Conservation (phyloP, 106 monocot species). For the Xerophyta viscosa region DNA sequence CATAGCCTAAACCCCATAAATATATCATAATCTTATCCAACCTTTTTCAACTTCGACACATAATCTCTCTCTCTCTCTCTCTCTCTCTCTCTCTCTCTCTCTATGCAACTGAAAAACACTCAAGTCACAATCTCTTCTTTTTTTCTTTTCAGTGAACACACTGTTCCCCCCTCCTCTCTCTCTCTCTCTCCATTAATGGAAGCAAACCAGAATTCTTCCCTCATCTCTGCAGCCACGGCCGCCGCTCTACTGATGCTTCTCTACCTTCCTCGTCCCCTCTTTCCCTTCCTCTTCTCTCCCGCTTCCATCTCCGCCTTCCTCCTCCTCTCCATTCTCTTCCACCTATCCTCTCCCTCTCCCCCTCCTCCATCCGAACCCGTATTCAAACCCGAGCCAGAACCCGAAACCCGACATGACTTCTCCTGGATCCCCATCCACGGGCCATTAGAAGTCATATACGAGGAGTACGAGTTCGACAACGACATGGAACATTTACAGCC, state of each 20-base stretch:
- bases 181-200: too few relatives aligned
- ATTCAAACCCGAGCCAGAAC: not conserved
- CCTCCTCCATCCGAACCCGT: not conserved
- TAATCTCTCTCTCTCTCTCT: too few relatives aligned
- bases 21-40: too few relatives aligned
- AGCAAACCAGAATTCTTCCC: constrained; percentile 4
- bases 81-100: too few relatives aligned
- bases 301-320: constrained; percentile 34
- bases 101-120: too few relatives aligned
- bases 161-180: too few relatives aligned
- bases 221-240: constrained; percentile 21
- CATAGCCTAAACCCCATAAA: too few relatives aligned
- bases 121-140: too few relatives aligned
- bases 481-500: constrained; percentile 4
- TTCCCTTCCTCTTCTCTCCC: constrained; percentile 38
- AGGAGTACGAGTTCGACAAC: constrained; percentile 23
- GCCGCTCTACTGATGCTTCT: constrained; percentile 26
- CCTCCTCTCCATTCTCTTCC: constrained; percentile 39
- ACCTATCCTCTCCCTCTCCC: constrained; percentile 2
- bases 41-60: too few relatives aligned
- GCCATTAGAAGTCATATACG: constrained; percentile 51
- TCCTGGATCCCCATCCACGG: constrained; percentile 13
- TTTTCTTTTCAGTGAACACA: too few relatives aligned
- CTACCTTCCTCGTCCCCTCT: constrained; percentile 37
- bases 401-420: constrained; percentile 1